A percentile compares a stretch with the other conserved stretches of the same genome.
phyloP scores from a whole-genome alignment of 139 green algal species.

The Asterochloris erici region DNA sequence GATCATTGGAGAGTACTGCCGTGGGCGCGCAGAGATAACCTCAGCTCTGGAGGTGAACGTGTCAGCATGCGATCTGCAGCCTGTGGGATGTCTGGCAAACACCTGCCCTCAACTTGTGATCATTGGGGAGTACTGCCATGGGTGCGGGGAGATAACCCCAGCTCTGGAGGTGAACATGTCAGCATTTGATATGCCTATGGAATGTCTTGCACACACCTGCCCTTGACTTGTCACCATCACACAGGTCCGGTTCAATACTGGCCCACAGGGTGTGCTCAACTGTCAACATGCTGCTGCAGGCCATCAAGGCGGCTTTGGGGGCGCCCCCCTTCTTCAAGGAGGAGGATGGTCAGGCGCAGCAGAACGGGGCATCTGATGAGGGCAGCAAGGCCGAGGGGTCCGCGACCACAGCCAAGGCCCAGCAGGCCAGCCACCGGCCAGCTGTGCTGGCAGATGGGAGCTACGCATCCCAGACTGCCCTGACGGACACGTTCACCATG shows the following conservation, averaged over 20 bases:
- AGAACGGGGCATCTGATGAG: background rate
- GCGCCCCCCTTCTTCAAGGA: slow-evolving; percentile 64
- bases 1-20: slow-evolving; percentile 93
- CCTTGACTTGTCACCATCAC: background rate
- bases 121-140: slow-evolving; percentile 85
- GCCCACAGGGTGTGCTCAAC: too few species aligned
- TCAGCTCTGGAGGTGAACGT: slow-evolving; percentile 51
- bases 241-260: too few species aligned
- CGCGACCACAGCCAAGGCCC: background rate
- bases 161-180: slow-evolving; percentile 49
- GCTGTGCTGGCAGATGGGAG: slow-evolving; percentile 94
- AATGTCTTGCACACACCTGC: background rate
- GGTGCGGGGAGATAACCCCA: slow-evolving; percentile 59
- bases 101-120: slow-evolving; percentile 47
- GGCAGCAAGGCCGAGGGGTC: background rate
- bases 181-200: too few species aligned
- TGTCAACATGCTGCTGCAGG: slow-evolving; percentile 14
- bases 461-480: slow-evolving; percentile 86
- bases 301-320: slow-evolving; percentile 74
- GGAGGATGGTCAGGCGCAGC: slow-evolving; percentile 24
- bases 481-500: slow-evolving; percentile 20
- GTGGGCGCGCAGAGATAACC: slow-evolving; percentile 61
- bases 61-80: background rate
- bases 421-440: slow-evolving; percentile 52
- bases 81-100: background rate